Conservation (phyloP, 169 alveolate genomes). For the Eimeria acervulina region DNA sequence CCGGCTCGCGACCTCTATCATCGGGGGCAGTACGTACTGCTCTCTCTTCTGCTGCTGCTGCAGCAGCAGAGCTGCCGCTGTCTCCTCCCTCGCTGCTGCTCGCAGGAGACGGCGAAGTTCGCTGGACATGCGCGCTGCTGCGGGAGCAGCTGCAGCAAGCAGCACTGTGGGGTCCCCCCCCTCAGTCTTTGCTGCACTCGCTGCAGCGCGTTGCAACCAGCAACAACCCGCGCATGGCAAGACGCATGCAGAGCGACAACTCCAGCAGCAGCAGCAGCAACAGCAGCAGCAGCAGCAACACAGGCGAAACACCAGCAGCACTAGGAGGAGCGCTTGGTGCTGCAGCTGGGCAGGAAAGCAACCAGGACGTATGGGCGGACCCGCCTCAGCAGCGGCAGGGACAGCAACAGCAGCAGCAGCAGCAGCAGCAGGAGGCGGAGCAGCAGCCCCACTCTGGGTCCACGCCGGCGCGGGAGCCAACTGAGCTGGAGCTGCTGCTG, state of each 20-base stretch:
- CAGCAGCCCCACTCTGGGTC: slow-evolving; percentile 2
- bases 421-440: slow-evolving; percentile 36
- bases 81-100: slow-evolving; percentile 51
- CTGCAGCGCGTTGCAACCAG: slow-evolving; percentile 13
- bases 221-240: not conserved
- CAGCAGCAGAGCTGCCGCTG: slow-evolving; percentile 8
- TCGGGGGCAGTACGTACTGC: not conserved
- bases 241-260: not conserved
- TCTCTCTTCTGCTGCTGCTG: not conserved
- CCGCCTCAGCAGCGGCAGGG: slow-evolving; percentile 23
- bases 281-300: slow-evolving; percentile 28
- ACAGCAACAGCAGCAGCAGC: slow-evolving; percentile 50
- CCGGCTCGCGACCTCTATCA: not conserved
- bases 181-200: slow-evolving; percentile 8
- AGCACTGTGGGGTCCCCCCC: not conserved
- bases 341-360: not conserved
- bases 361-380: not conserved
- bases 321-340: not conserved
- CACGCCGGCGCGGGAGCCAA: not conserved
- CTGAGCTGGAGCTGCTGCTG: slow-evolving; percentile 25
- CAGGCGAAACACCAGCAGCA: not conserved
- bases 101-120: slow-evolving; percentile 21
- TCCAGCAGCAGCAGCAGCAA: not conserved
- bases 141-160: slow-evolving; percentile 22
- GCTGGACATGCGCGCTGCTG: slow-evolving; percentile 34